These are phyloP conservation scores for Fusarium napiforme DNA, from an alignment of 2,329 filamentous ascomycete genomes.

Conservation along the genomic window DNA sequence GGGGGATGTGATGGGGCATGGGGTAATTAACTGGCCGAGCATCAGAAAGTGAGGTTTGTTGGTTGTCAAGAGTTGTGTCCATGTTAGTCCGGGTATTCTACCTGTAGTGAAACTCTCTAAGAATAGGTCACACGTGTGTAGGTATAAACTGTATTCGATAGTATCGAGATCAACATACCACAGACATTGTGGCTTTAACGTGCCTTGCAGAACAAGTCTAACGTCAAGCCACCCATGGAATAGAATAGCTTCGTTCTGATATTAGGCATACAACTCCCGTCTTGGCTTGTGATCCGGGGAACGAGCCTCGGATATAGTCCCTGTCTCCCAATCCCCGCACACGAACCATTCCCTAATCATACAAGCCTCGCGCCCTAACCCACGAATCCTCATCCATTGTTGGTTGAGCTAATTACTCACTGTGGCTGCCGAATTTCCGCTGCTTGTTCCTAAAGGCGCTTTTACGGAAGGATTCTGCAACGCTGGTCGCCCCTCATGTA, in stretches of 20 bases:
- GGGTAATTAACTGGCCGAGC: not conserved
- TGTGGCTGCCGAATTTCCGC: constrained; percentile 26
- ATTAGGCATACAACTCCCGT: not conserved
- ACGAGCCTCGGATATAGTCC: constrained; percentile 34
- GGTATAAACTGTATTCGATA: not conserved
- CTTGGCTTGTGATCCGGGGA: constrained; percentile 37
- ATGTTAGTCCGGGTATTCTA: not conserved
- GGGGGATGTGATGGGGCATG: not conserved
- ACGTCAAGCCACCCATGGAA: not conserved
- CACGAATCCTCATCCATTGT: not conserved
- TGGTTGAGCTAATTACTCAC: constrained; percentile 3
- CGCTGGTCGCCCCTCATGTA: constrained; percentile 1
- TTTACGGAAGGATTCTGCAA: constrained; percentile 10
- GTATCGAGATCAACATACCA: not conserved
- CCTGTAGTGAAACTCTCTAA: not conserved
- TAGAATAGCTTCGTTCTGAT: not conserved
- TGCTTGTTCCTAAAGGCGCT: not conserved
- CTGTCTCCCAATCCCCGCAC: constrained; percentile 29
- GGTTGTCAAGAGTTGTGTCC: not conserved
- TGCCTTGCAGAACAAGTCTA: constrained; percentile 17
- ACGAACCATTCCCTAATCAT: not conserved
- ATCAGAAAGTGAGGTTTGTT: not conserved
- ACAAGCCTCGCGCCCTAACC: constrained; percentile 29
- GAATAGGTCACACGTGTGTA: not conserved
- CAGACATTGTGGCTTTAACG: constrained; percentile 6